phyloP scores from a whole-genome alignment of 2,329 filamentous ascomycete genomes.

The Bipolaris oryzae region DNA sequence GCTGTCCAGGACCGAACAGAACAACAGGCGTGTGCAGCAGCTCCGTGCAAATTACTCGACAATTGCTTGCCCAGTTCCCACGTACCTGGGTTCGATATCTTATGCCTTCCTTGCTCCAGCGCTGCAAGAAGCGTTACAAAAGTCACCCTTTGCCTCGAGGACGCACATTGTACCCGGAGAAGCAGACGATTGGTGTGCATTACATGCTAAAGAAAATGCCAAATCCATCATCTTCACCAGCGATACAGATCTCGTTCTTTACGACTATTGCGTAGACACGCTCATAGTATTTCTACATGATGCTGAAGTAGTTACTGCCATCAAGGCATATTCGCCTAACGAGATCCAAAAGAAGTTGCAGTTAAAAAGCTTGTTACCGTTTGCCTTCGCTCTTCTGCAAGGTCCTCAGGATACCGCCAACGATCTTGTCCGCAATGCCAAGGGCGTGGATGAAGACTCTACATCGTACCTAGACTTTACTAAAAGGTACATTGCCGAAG shows the following conservation, averaged over 20 bases:
- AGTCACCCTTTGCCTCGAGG: conserved; percentile 49
- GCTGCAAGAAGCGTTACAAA: conserved; percentile 71
- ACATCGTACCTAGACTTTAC: conserved; percentile 38
- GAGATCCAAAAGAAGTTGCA: conserved; percentile 55
- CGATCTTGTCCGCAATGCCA: conserved; percentile 35
- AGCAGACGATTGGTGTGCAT: conserved; percentile 81
- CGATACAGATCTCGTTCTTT: conserved; percentile 85
- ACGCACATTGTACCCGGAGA: conserved; percentile 76
- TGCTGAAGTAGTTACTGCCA: conserved; percentile 53
- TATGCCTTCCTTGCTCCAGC: conserved; percentile 78
- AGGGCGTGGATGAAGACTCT: conserved; percentile 23
- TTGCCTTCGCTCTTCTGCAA: conserved; percentile 50
- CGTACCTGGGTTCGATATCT: conserved; percentile 48
- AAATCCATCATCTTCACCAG: conserved; percentile 73
- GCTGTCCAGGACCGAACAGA: conserved; percentile 64
- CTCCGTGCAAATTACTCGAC: conserved; percentile 49
- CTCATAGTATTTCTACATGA: conserved; percentile 73
- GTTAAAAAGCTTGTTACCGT: conserved; percentile 47
- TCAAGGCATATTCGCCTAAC: conserved; percentile 52
- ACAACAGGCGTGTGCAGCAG: conserved; percentile 61
- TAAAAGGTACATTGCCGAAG: conserved; percentile 31
- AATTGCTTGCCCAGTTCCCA: conserved; percentile 35
- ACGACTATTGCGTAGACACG: conserved; percentile 68
- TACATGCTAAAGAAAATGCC: conserved; percentile 60
- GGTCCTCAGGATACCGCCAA: conserved; percentile 40